These are phyloP conservation scores for Ascochyta lentis DNA, from an alignment of 2,329 filamentous ascomycete species.

Conservation along the genomic window DNA sequence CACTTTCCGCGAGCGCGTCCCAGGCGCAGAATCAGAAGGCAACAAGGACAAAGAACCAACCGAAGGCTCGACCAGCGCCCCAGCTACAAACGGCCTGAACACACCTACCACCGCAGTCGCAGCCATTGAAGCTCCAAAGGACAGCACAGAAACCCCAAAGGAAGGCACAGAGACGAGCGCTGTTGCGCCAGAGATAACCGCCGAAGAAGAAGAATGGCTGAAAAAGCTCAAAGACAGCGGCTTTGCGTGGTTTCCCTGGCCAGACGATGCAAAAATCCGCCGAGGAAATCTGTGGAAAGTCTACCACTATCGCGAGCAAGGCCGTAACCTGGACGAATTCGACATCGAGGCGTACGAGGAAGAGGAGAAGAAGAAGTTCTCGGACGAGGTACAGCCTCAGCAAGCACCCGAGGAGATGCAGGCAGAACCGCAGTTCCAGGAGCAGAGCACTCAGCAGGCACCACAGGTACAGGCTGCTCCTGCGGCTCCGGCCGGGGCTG, in stretches of 20 bases:
- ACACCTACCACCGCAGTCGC: slow-evolving; percentile 39
- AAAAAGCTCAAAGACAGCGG: slow-evolving; percentile 39
- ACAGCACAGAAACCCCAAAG: slow-evolving; percentile 26
- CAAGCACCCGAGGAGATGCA: background rate
- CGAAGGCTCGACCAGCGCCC: slow-evolving; percentile 28
- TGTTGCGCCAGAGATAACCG: slow-evolving; percentile 31
- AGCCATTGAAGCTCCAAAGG: slow-evolving; percentile 28
- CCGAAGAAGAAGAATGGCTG: slow-evolving; percentile 44
- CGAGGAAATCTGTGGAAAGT: slow-evolving; percentile 65
- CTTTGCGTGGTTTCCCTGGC: slow-evolving; percentile 74
- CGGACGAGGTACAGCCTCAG: slow-evolving; percentile 1
- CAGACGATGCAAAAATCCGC: slow-evolving; percentile 71
- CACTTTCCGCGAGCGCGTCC: slow-evolving; percentile 51
- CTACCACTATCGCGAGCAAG: slow-evolving; percentile 31
- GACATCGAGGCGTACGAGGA: slow-evolving; percentile 32
- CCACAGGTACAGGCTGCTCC: slow-evolving; percentile 5
- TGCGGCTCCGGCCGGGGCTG: slow-evolving; percentile 2
- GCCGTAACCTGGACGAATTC: slow-evolving; percentile 29
- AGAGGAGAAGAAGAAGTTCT: slow-evolving; percentile 21
- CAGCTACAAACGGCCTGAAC: slow-evolving; percentile 38
- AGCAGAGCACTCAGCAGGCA: slow-evolving; percentile 3
- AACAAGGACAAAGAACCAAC: slow-evolving; percentile 31
- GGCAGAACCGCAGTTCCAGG: slow-evolving; percentile 5
- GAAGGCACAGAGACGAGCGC: slow-evolving; percentile 20
- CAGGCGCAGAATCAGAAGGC: slow-evolving; percentile 12